Percentiles rank a stretch among this genome's conserved stretches.
These are phyloP conservation scores for Acacia melanoxylon DNA, from an alignment of 306 rosid genomes.

Conservation along the genomic window DNA sequence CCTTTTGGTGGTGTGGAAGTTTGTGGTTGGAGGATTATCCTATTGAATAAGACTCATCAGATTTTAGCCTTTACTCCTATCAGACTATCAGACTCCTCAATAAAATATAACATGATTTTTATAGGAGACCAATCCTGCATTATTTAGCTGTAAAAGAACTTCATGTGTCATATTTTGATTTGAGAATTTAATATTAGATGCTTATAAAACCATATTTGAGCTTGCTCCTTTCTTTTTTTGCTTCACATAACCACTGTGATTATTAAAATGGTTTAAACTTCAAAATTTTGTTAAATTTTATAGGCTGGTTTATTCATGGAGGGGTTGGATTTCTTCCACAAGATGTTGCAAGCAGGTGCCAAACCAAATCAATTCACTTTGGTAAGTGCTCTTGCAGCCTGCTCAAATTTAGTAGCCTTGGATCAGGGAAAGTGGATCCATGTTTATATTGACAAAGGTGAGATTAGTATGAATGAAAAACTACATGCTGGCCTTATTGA, in stretches of 20 bases:
- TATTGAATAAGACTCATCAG: neutral
- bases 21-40: constrained; percentile 7
- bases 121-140: neutral
- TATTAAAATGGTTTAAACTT: neutral
- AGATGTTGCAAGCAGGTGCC: constrained; percentile 52
- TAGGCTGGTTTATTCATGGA: constrained; percentile 53
- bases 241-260: neutral
- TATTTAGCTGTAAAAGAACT: neutral
- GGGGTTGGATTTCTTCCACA: constrained; percentile 66
- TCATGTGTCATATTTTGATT: neutral
- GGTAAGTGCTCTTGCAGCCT: constrained; percentile 63
- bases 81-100: neutral
- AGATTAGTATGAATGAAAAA: constrained; percentile 54
- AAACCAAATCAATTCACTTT: constrained; percentile 69
- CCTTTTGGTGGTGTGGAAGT: neutral
- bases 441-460: constrained; percentile 50
- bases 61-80: neutral
- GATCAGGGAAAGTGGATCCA: constrained; percentile 80
- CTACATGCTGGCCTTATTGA: constrained; percentile 52
- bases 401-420: constrained; percentile 70
- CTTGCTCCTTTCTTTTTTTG: neutral
- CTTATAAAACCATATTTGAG: neutral
- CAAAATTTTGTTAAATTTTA: constrained; percentile 15
- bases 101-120: neutral
- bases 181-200: neutral